These are phyloP conservation scores for Coemansia sp. DNA, from an alignment of 371 early-diverging fungal genomes.

Conservation along the genomic window DNA sequence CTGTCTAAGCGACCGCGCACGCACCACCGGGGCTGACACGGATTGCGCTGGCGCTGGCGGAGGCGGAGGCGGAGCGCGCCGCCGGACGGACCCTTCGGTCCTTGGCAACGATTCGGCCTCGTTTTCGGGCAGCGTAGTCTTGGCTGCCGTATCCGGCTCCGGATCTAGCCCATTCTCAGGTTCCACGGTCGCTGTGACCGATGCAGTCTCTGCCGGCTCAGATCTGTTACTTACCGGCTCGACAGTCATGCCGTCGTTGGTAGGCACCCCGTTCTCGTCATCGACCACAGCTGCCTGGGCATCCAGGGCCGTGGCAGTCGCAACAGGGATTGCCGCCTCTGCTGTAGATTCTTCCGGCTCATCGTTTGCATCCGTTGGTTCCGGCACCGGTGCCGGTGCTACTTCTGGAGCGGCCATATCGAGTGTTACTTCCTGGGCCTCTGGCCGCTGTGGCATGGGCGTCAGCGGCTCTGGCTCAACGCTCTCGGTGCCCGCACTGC, in stretches of 20 bases:
- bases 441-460: slow-evolving; percentile 7
- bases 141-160: neutral
- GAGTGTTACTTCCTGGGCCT: neutral
- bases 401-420: neutral
- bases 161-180: neutral
- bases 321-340: slow-evolving; percentile 2
- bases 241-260: neutral
- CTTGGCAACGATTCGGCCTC: slow-evolving; percentile 2
- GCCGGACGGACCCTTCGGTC: slow-evolving; percentile 33
- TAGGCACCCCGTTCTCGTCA: neutral
- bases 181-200: neutral
- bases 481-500: no score
- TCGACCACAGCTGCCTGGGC: neutral
- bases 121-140: neutral
- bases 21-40: no score
- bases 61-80: slow-evolving; percentile 45
- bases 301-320: neutral
- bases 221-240: neutral
- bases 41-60: slow-evolving; percentile 9
- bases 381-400: neutral
- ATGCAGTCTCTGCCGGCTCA: neutral
- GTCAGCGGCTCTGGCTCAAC: neutral
- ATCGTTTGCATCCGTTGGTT: no score
- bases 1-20: neutral
- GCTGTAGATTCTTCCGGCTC: no score